Percentiles rank a stretch among this genome's conserved stretches.
Evolutionary conservation across 2,329 filamentous ascomycete genomes (phyloP).

Genomic region (Ceratocystis harringtonii): DNA sequence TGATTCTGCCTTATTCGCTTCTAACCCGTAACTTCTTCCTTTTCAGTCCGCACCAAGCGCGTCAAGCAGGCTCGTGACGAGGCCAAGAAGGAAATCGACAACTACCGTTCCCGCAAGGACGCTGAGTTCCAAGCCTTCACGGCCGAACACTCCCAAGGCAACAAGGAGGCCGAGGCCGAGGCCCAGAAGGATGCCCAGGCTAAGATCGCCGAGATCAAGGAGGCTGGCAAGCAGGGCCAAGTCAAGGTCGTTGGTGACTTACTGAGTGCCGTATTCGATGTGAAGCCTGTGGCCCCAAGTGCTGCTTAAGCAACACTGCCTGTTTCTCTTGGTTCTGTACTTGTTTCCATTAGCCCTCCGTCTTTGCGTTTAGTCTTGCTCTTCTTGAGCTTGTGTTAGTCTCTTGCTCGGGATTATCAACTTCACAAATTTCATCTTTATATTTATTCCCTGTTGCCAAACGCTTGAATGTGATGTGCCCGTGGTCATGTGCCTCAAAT

Average conservation of each 20-base stretch:
- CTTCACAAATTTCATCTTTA: background rate
- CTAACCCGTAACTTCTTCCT: background rate
- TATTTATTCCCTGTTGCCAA: background rate
- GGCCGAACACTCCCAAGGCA: slow-evolving; percentile 84
- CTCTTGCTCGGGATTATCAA: background rate
- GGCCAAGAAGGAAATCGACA: slow-evolving; percentile 94
- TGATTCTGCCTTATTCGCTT: background rate
- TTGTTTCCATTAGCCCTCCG: background rate
- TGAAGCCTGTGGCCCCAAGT: slow-evolving; percentile 50
- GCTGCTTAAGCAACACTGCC: slow-evolving; percentile 5
- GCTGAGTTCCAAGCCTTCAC: slow-evolving; percentile 92
- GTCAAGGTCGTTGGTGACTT: slow-evolving; percentile 69
- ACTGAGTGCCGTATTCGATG: slow-evolving; percentile 69
- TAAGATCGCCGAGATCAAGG: slow-evolving; percentile 70
- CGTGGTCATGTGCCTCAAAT: too few relatives aligned
- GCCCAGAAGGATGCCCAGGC: slow-evolving; percentile 67
- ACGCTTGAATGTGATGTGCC: background rate
- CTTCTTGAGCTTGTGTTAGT: slow-evolving; percentile 9
- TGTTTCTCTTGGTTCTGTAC: slow-evolving; percentile 5
- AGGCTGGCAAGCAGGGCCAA: slow-evolving; percentile 64
- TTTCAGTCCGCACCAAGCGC: slow-evolving; percentile 64
- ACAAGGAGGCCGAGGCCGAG: slow-evolving; percentile 60
- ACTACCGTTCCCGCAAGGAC: slow-evolving; percentile 80
- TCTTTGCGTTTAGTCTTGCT: slow-evolving; percentile 9
- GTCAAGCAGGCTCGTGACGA: slow-evolving; percentile 93